These are phyloP conservation scores for Neopestalotiopsis sp. DNA, from an alignment of 2,329 filamentous ascomycete genomes.

Conservation along the genomic window DNA sequence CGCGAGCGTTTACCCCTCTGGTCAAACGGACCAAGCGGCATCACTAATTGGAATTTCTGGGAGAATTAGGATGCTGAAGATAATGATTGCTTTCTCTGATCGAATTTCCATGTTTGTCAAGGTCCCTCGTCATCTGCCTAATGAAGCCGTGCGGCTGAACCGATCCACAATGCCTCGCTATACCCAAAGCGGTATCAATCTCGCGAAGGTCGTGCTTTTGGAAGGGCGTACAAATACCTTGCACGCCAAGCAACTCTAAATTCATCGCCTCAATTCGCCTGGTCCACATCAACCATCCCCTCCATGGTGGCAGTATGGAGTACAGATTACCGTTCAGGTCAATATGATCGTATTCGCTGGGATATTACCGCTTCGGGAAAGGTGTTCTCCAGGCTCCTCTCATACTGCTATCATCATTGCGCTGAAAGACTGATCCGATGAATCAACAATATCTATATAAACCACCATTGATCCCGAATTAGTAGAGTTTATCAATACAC, in stretches of 20 bases:
- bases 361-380: conserved; percentile 10
- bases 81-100: not conserved
- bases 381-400: not conserved
- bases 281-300: no score
- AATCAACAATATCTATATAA: not conserved
- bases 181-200: conserved; percentile 18
- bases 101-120: not conserved
- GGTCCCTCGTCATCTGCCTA: not conserved
- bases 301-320: no score
- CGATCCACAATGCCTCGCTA: conserved; percentile 8
- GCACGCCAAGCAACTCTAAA: not conserved
- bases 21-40: conserved; percentile 22
- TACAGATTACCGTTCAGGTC: no score
- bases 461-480: no score
- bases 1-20: conserved; percentile 17
- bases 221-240: no score
- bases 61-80: no score
- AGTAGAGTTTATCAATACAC: no score
- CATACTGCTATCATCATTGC: not conserved
- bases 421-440: no score
- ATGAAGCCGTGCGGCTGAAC: not conserved
- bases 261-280: no score
- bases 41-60: not conserved
- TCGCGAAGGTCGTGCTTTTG: not conserved
- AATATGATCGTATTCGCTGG: conserved; percentile 10